Evolutionary conservation across 2,329 filamentous ascomycete species (phyloP).

Genomic region (Trichoderma cornu-damae): DNA sequence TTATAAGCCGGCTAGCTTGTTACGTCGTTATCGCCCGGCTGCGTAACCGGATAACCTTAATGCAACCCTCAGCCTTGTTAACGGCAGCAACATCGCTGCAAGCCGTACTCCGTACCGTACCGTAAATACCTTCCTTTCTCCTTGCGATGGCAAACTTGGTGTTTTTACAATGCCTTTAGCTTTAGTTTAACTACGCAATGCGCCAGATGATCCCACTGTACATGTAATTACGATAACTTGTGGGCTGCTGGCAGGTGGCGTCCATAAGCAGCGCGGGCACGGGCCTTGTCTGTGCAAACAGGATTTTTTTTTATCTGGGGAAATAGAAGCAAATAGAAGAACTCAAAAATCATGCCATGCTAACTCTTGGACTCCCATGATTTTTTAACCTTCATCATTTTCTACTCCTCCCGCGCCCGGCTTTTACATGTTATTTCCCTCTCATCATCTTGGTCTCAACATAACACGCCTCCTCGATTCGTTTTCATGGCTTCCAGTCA

Average conservation of each 20-base stretch:
- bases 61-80: background rate
- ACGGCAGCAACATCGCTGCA: background rate
- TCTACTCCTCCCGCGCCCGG: background rate
- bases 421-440: background rate
- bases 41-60: background rate
- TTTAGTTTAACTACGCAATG: constrained; percentile 2
- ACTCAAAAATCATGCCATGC: background rate
- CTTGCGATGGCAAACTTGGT: background rate
- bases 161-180: background rate
- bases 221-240: background rate
- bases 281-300: background rate
- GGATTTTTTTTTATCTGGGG: background rate
- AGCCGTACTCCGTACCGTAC: background rate
- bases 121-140: background rate
- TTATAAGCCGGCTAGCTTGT: background rate
- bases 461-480: background rate
- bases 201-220: background rate
- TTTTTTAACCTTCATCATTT: background rate
- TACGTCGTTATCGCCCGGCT: background rate
- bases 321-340: constrained; percentile 2
- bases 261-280: background rate
- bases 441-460: background rate
- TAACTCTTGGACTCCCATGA: background rate
- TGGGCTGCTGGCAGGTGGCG: background rate
- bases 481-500: constrained; percentile 4